Evolutionary conservation across 2,329 filamentous ascomycete genomes (phyloP).

Genomic region (Colletotrichum sp.): DNA sequence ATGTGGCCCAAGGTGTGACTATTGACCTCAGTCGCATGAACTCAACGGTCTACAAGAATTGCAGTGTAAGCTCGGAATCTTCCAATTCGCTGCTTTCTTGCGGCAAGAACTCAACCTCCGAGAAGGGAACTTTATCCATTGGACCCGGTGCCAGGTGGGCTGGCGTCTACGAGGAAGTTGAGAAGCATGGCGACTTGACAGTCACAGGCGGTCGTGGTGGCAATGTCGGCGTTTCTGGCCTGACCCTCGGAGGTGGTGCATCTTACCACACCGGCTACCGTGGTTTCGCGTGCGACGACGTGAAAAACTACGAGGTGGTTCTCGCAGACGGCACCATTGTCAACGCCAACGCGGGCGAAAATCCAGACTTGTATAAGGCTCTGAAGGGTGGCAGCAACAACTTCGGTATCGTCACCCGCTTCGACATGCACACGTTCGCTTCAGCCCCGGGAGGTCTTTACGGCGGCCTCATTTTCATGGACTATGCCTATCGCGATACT

Average conservation of each 20-base stretch:
- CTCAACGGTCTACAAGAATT: background rate
- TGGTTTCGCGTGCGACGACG: slow-evolving; percentile 44
- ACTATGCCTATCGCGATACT: background rate
- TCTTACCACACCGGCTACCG: slow-evolving; percentile 17
- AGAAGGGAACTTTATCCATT: background rate
- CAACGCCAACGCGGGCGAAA: slow-evolving; percentile 37
- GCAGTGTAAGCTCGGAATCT: background rate
- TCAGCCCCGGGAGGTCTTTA: background rate
- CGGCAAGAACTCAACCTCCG: background rate
- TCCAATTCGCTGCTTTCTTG: background rate
- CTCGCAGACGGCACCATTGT: slow-evolving; percentile 45
- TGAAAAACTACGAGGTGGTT: slow-evolving; percentile 49
- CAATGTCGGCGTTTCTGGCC: slow-evolving; percentile 28
- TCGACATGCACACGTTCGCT: slow-evolving; percentile 24
- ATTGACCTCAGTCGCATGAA: background rate
- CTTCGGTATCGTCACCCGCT: slow-evolving; percentile 45
- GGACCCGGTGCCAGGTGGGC: background rate
- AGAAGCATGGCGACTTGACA: too few species aligned
- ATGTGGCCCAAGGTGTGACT: background rate
- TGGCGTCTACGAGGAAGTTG: too few species aligned
- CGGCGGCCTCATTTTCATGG: background rate
- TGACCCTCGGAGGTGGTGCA: slow-evolving; percentile 33
- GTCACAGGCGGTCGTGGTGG: background rate
- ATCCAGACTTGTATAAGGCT: slow-evolving; percentile 50
- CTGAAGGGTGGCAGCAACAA: slow-evolving; percentile 54